Evolutionary conservation across 2,329 filamentous ascomycete species (phyloP).

Genomic region (Moelleriella libera): DNA sequence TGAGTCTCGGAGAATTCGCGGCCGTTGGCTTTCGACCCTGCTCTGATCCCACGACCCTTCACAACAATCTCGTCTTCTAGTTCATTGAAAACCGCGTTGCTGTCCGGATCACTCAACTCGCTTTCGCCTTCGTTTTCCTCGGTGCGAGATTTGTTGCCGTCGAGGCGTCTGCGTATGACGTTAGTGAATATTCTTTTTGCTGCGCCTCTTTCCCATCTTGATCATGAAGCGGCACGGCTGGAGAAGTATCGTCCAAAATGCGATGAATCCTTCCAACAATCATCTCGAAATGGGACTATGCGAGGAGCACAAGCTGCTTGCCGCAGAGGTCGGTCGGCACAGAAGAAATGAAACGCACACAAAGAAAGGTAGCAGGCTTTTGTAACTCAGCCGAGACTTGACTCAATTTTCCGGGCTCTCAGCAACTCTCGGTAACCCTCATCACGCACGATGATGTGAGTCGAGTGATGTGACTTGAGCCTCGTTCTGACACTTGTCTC

Average conservation of each 20-base stretch:
- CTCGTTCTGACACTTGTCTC: not conserved
- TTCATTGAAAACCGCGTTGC: slow-evolving; percentile 19
- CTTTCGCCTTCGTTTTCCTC: slow-evolving; percentile 25
- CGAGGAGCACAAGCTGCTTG: too few species aligned
- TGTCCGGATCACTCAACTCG: slow-evolving; percentile 28
- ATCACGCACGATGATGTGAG: not conserved
- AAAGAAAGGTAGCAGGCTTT: too few species aligned
- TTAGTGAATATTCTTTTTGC: slow-evolving; percentile 10
- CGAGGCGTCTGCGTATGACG: slow-evolving; percentile 11
- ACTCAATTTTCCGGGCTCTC: too few species aligned
- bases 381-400: too few species aligned
- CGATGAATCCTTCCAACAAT: too few species aligned
- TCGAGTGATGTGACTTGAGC: too few species aligned
- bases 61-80: slow-evolving; percentile 41
- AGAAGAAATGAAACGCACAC: too few species aligned
- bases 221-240: too few species aligned
- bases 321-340: too few species aligned
- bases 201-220: not conserved
- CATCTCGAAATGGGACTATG: too few species aligned
- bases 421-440: too few species aligned
- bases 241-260: too few species aligned
- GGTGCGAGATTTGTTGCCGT: slow-evolving; percentile 15
- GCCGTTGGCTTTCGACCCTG: slow-evolving; percentile 13
- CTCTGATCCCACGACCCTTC: slow-evolving; percentile 24
- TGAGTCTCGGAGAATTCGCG: slow-evolving; percentile 13